phyloP scores from a whole-genome alignment of 2,329 filamentous ascomycete species.

The Xylariaceae sp. region DNA sequence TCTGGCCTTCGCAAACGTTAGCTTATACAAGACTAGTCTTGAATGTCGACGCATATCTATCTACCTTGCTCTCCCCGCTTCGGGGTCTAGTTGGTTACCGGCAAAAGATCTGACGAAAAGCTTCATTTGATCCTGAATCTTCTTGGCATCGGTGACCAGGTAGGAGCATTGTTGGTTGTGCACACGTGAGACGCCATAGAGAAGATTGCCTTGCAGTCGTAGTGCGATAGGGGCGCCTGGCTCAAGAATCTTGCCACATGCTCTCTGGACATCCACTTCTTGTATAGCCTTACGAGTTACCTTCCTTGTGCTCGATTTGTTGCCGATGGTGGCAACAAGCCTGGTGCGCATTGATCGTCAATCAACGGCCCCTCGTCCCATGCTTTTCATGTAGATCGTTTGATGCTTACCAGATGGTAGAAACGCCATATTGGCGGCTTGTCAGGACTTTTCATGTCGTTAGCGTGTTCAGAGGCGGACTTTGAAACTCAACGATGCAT shows the following conservation, averaged over 20 bases:
- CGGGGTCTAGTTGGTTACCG: constrained; percentile 60
- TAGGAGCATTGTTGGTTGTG: constrained; percentile 85
- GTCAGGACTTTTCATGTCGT: constrained; percentile 59
- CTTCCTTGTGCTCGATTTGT: constrained; percentile 64
- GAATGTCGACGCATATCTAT: no score
- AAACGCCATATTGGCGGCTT: constrained; percentile 82
- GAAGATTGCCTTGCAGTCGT: constrained; percentile 80
- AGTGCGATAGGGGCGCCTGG: constrained; percentile 81
- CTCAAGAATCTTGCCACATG: constrained; percentile 82
- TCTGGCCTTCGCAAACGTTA: constrained; percentile 53
- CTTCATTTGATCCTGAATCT: constrained; percentile 68
- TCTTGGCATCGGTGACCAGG: constrained; percentile 74
- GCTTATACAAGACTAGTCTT: background rate
- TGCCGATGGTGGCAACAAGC: constrained; percentile 85
- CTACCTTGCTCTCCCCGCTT: constrained; percentile 69
- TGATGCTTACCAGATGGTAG: constrained; percentile 79
- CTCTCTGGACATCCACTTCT: constrained; percentile 79
- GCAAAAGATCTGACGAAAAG: constrained; percentile 58
- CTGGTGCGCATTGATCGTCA: constrained; percentile 42
- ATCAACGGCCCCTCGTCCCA: background rate
- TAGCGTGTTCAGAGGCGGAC: background rate
- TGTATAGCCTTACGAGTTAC: constrained; percentile 83
- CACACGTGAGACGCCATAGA: constrained; percentile 81
- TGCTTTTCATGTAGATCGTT: background rate
- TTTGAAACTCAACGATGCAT: constrained; percentile 34